Evolutionary conservation across 805 yeast genomes (phyloP), one percentile per base, ranked within the genome.

Genomic region (Metschnikowia borealis): DNA sequence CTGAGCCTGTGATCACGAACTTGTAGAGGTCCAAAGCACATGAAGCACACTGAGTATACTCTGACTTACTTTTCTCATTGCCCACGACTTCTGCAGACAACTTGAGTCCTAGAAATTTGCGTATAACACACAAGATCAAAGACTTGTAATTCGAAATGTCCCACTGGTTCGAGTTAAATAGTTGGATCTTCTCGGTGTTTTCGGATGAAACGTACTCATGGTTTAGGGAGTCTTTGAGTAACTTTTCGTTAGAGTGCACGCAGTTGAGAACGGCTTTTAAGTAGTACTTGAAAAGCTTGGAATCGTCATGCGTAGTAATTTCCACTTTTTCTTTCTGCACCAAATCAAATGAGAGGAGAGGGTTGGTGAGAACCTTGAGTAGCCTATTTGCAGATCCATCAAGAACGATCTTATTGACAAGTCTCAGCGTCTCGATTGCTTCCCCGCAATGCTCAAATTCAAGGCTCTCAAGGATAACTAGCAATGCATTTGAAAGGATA

Each of bases 241-340:
- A 56, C 32, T 72, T 70, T 13, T 65, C 62, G 50, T 82, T 78
- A 6, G 80, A 69, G 5, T 63, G 64, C 29, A 89, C 62, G 1
- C 88, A 77, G 38, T 78, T 77, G 6, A 74, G 65, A 6, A 90
- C 58, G 0, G 79, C 71, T 17, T 74, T 73, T 42, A 87, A 59
- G 50, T 84, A 78, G 62, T 90, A 91, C 2, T 82, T 70, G 56
- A 87, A 83, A 20, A 78, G 69, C 2, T 75, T 81, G 46, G 81
- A 70, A 62, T 90, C 96, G 57, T 85, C 87, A 21, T 77, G 68
- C 1, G 66, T 63, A 2, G 63, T 62, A 17, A 80, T 46, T 3
- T 45, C 46, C 7, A 46, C 37, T 48, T 62, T 51, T 47, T 67
- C 49, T 44, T 56, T 49, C 59, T 58, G 54, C 71, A 79, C 26